phyloP scores from a whole-genome alignment of 208 protist species.

The Herpetomonas tarakana region DNA sequence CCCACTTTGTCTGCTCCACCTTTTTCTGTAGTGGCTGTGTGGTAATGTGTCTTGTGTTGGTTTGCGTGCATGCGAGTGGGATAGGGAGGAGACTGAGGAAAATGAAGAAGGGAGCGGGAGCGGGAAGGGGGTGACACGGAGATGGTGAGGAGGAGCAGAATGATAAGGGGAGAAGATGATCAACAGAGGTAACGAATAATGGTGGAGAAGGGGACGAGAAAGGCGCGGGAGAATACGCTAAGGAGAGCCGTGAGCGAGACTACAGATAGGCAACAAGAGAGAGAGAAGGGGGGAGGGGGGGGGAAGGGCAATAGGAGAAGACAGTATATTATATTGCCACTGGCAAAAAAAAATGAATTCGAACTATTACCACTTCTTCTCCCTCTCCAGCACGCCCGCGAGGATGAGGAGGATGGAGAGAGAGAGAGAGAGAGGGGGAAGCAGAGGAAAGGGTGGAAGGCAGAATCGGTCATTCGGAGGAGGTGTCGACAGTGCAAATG shows the following conservation, averaged over 20 bases:
- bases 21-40: no score
- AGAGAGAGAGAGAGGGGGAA: no score
- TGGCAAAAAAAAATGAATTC: slow-evolving; percentile 2
- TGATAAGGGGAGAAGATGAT: slow-evolving; percentile 13
- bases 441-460: no score
- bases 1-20: no score
- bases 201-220: not conserved
- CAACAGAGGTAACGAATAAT: slow-evolving; percentile 9
- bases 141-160: not conserved
- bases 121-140: not conserved
- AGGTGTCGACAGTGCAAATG: no score
- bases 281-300: not conserved
- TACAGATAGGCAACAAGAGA: slow-evolving; percentile 4
- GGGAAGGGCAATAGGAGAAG: not conserved
- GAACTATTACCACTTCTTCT: no score
- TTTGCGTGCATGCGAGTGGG: no score
- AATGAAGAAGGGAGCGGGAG: not conserved
- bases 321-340: slow-evolving; percentile 1
- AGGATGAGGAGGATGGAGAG: no score
- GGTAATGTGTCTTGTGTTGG: no score
- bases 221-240: not conserved
- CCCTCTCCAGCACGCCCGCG: no score
- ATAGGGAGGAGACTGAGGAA: not conserved
- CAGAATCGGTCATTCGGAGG: no score
- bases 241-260: slow-evolving; percentile 6